Evolutionary conservation across 495 filamentous ascomycete species (phyloP).

Genomic region (Hypoxylon lienhwacheense): DNA sequence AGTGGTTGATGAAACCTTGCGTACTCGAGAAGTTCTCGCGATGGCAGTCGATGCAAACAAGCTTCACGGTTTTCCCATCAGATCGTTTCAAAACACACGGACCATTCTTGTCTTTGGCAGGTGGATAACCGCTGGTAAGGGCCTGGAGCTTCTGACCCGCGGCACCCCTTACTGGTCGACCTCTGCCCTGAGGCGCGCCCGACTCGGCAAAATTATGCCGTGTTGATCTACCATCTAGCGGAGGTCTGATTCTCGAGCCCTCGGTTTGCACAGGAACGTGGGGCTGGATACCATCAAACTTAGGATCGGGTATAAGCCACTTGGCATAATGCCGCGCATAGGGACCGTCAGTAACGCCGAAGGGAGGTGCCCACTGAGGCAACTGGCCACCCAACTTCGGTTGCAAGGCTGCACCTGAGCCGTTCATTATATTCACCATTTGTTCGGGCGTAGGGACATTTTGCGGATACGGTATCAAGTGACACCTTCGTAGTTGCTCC

Average conservation of each 20-base stretch:
- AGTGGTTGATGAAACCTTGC: conserved; percentile 98
- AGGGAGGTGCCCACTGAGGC: conserved; percentile 73
- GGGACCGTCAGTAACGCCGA: conserved; percentile 86
- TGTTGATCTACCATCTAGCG: conserved; percentile 70
- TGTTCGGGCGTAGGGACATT: conserved; percentile 61
- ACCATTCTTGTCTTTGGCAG: conserved; percentile 64
- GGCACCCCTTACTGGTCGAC: conserved; percentile 62
- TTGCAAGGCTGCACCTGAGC: conserved; percentile 66
- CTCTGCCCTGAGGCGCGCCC: conserved; percentile 54
- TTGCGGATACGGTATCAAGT: conserved; percentile 83
- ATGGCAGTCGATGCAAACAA: conserved; percentile 86
- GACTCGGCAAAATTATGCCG: conserved; percentile 69
- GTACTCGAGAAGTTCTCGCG: conserved; percentile 90
- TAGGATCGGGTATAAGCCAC: conserved; percentile 88
- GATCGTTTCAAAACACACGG: conserved; percentile 56
- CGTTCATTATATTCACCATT: conserved; percentile 66
- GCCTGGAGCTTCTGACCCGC: conserved; percentile 67
- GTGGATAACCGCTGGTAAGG: conserved; percentile 70
- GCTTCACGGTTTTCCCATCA: conserved; percentile 64
- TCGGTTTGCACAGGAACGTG: conserved; percentile 38
- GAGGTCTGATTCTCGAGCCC: conserved; percentile 44
- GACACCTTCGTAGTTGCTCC: conserved; percentile 90
- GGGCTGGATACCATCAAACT: conserved; percentile 71
- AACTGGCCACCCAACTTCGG: conserved; percentile 58
- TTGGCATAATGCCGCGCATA: conserved; percentile 91